A percentile compares a stretch with the other conserved stretches of the same genome.
These are phyloP conservation scores for Pythium angustatum DNA, from an alignment of 352 stramenopile species.

Conservation along the genomic window DNA sequence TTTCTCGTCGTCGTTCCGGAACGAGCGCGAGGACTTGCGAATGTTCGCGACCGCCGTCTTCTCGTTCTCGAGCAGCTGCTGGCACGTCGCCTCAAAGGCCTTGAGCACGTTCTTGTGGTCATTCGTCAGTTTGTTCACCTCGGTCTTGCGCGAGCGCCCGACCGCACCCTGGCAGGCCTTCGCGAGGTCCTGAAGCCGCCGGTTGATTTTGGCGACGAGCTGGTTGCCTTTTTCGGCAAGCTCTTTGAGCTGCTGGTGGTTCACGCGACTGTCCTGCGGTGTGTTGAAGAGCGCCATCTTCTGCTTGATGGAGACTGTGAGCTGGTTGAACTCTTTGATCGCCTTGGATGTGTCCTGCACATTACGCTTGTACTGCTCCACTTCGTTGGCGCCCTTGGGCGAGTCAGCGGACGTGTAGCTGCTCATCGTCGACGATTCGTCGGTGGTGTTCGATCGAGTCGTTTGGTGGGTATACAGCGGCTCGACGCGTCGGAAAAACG, in stretches of 20 bases:
- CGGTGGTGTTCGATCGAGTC: background rate
- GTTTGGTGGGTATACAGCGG: background rate
- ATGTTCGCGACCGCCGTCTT: conserved; percentile 35
- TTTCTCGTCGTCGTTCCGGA: conserved; percentile 29
- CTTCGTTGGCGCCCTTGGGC: conserved; percentile 29
- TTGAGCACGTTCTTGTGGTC: conserved; percentile 43
- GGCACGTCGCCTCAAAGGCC: conserved; percentile 38
- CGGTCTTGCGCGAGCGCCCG: conserved; percentile 30
- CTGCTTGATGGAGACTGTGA: conserved; percentile 37
- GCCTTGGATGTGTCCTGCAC: conserved; percentile 35
- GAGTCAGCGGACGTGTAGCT: conserved; percentile 35
- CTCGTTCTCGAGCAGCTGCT: conserved; percentile 35
- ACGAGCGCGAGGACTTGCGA: conserved; percentile 37
- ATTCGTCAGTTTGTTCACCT: conserved; percentile 38
- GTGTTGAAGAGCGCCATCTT: conserved; percentile 44
- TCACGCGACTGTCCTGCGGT: conserved; percentile 36
- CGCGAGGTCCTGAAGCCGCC: conserved; percentile 33
- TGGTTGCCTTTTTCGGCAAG: conserved; percentile 43
- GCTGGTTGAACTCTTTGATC: conserved; percentile 36
- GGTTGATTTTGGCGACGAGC: conserved; percentile 33
- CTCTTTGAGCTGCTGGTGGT: conserved; percentile 46
- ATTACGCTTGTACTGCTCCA: conserved; percentile 36
- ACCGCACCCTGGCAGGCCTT: conserved; percentile 27
- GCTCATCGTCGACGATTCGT: conserved; percentile 17
- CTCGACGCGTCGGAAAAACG: background rate